Evolutionary conservation across 2,329 filamentous ascomycete species (phyloP).

Genomic region (Aspergillus ochraceus): DNA sequence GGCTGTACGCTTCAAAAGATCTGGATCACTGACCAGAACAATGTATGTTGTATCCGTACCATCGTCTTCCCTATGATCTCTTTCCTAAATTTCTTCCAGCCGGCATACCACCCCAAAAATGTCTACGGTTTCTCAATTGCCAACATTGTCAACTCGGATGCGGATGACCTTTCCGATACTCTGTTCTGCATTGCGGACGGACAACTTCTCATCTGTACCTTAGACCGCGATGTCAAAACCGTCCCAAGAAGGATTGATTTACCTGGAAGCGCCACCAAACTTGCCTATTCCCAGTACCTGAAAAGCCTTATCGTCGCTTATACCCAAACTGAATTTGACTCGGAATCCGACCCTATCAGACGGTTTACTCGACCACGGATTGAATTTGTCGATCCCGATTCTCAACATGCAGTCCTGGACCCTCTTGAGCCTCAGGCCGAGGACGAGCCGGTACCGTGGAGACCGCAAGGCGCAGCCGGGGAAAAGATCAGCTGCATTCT

Average conservation of each 20-base stretch:
- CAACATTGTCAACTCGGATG: conserved; percentile 22
- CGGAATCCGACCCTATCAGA: conserved; percentile 28
- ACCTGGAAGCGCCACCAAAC: conserved; percentile 42
- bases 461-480: conserved; percentile 35
- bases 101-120: conserved; percentile 37
- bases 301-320: conserved; percentile 53
- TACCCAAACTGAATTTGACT: conserved; percentile 27
- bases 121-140: conserved; percentile 39
- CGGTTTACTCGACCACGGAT: conserved; percentile 35
- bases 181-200: conserved; percentile 51
- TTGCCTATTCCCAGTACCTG: conserved; percentile 48
- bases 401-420: conserved; percentile 22
- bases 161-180: conserved; percentile 38
- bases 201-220: conserved; percentile 49
- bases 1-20: conserved; percentile 35
- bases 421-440: conserved; percentile 5
- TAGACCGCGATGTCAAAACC: conserved; percentile 44
- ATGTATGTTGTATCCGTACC: conserved; percentile 29
- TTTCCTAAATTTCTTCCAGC: conserved; percentile 27
- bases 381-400: conserved; percentile 42
- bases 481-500: conserved; percentile 43
- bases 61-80: neutral
- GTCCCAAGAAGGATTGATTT: conserved; percentile 43
- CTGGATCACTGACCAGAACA: conserved; percentile 45
- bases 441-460: conserved; percentile 19